These are phyloP conservation scores for Oenanthe sinensis DNA, from an alignment of 129 eudicot species.

Conservation along the genomic window DNA sequence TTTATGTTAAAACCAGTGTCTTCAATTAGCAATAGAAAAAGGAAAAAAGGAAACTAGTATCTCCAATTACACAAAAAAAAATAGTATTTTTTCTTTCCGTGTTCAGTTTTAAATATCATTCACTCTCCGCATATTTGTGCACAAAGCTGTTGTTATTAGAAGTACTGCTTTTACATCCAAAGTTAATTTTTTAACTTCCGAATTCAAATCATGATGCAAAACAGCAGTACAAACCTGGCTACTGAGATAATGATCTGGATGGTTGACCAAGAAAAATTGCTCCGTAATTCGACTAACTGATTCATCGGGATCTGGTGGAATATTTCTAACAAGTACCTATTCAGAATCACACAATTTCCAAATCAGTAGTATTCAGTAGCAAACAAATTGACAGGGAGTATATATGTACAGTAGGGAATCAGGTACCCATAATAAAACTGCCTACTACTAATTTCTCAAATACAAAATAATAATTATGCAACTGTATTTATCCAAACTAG, in stretches of 20 bases:
- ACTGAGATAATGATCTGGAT: conserved; percentile 70
- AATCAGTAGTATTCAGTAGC: not conserved
- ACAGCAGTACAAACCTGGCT: conserved; percentile 49
- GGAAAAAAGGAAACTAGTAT: too few species aligned
- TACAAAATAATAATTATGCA: not conserved
- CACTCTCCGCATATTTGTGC: too few species aligned
- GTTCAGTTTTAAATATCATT: too few species aligned
- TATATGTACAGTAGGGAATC: not conserved
- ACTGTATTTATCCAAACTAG: not conserved
- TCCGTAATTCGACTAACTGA: conserved; percentile 73
- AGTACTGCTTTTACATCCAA: not conserved
- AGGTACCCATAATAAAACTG: not conserved
- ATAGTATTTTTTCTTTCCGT: too few species aligned
- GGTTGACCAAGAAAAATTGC: conserved; percentile 84
- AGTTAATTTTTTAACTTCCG: not conserved
- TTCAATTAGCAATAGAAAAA: too few species aligned
- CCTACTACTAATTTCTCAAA: not conserved
- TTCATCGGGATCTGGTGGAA: conserved; percentile 88
- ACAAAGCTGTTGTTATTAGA: not conserved
- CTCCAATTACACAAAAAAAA: too few species aligned
- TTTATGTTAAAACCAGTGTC: too few species aligned
- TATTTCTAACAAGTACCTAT: conserved; percentile 86
- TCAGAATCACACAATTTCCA: not conserved
- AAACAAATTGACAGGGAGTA: not conserved
- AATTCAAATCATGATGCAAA: not conserved